Evolutionary conservation across 1,284 basidiomycete species (phyloP), one percentile per base, ranked within the genome.

Genomic region (Leccinum solheimii): DNA sequence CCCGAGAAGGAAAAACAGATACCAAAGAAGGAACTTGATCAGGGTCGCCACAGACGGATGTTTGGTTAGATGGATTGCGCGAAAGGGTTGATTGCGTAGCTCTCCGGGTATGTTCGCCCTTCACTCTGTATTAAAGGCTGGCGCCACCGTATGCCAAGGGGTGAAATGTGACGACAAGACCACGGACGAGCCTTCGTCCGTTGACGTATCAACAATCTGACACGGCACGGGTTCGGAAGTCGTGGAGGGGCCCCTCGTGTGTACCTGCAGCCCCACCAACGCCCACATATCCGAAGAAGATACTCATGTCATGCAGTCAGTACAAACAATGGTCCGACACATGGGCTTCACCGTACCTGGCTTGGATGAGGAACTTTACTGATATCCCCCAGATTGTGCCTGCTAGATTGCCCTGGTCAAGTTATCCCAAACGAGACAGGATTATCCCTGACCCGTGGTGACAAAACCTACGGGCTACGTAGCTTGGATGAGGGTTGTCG

Each of bases 261-360:
- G 48, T 43, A 53, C 43, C 40, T 43, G 55, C 43, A 36, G 40
- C n/a, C 52, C n/a, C 26, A 23, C 34, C 26, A n/a, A 51, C 51
- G 14, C 32, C 43, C 49, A 56, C 16, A 51, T 27, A 19, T 50
- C 45, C 50, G 55, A 51, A 36, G 53, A 52, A 43, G 48, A 45
- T 40, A 51, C 56, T 23, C 30, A 30, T 40, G 63, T 36, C 63
- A 63, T 36, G 60, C 54, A 16, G 55, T 57, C 54, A 43, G 58
- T 16, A 54, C 21, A 21, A 57, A 51, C 57, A 43, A 52, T 27
- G 52, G 54, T 55, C 56, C 11, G 56, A 59, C 49, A 34, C 60
- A 59, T 60, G 45, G 55, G 57, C 53, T 38, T 27, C 50, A 32
- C 53, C 19, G 61, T 67, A 61, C 69, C 69, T 69, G 55, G 45